These are phyloP conservation scores for Purshia tridentata DNA, from an alignment of 306 rosid species.

Conservation along the genomic window DNA sequence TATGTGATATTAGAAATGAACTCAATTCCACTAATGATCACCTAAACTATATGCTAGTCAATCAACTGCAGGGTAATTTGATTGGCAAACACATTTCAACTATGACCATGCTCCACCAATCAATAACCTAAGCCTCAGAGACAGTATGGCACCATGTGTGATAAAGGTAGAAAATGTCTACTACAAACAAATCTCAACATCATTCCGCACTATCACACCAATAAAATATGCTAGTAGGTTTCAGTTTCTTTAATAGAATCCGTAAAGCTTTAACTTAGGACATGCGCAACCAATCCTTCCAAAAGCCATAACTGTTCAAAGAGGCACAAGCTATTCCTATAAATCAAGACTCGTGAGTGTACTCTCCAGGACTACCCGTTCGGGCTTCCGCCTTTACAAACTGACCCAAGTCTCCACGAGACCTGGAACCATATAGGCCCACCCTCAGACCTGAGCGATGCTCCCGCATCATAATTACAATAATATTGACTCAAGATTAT, in stretches of 20 bases:
- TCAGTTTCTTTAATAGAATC: neutral
- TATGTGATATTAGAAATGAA: neutral
- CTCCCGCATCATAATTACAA: too few species aligned
- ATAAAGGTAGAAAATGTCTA: neutral
- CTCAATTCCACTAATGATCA: neutral
- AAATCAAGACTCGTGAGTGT: too few species aligned
- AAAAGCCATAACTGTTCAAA: too few species aligned
- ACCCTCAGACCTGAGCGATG: too few species aligned
- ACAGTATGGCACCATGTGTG: neutral
- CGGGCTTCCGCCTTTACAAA: too few species aligned
- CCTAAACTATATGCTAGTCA: neutral
- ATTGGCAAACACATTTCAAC: neutral
- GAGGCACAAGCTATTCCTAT: too few species aligned
- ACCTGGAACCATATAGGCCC: too few species aligned
- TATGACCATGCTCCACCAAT: neutral
- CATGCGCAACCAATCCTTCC: too few species aligned
- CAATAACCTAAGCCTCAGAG: neutral
- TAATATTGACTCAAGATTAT: constrained; percentile 6
- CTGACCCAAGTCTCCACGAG: too few species aligned
- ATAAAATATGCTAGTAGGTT: neutral
- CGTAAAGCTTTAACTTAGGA: neutral
- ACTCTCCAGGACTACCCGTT: too few species aligned
- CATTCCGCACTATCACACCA: neutral
- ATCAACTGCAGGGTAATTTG: neutral
- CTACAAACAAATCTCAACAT: neutral